Base-by-base conservation (phyloP, 164 flowering plant genomes). In the Stephania japonica region DNA sequence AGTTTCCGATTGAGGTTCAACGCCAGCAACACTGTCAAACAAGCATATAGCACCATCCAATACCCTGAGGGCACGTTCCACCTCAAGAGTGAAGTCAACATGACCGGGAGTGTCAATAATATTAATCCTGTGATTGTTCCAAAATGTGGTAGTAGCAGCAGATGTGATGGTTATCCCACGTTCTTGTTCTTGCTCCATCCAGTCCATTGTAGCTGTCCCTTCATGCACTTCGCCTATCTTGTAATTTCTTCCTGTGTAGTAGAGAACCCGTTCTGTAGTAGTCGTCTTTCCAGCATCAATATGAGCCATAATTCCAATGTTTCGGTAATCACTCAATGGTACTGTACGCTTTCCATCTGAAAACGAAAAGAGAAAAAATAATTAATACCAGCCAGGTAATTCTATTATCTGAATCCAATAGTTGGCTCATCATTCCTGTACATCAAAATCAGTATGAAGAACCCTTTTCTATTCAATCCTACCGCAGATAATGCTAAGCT, bases 141-240 rank as follows among this genome's bases (percentile, higher is more conserved):
- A 95, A 80, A 81, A 87, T 9, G 98, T 84, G 53, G 98, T 93
- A 12, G 99, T 95, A 56, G 98, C 97, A 71, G 99, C 98, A 70
- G 98, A 95, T 23, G 98, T 93, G 21, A 95, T 95, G 44, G 98
- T 95, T 56, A 95, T 95, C 75, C 98, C 99, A 80, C 97, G 87
- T 84, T 95, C 99, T 79, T 91, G 93, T 75, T 95, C 98, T 76
- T 93, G 99, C 73, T 90, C 99, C 99, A 96, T 91, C 98, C 98
- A 91, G 79, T 93, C 98, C 99, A 96, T 96, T 47, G 98, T 96
- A 61, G 98, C 98, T 11, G 97, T 91, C 75, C 97, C 98, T 73
- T 90, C 98, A 73, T 95, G 99, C 24, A 96, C 98, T 80, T 96
- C 98, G 26, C 98, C 97, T 14, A 96, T 96, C 80, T 93, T 93